Percentiles rank a stretch among this genome's conserved stretches.
phyloP scores from a whole-genome alignment of 2,329 filamentous ascomycete genomes.

The Diaporthe humulicola region DNA sequence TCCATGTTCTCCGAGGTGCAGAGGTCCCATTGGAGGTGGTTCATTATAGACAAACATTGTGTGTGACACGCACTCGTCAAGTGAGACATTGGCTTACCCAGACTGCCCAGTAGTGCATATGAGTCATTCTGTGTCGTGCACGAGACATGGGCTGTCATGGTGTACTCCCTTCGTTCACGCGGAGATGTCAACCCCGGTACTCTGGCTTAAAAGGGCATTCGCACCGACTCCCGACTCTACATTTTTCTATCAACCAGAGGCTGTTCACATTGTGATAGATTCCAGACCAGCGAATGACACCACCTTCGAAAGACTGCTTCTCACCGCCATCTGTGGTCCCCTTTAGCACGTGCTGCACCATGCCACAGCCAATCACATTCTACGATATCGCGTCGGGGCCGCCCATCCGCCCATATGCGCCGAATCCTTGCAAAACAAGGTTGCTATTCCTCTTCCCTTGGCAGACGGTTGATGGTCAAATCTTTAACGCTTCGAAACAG shows the following conservation, averaged over 20 bases:
- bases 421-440: constrained; percentile 51
- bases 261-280: not conserved
- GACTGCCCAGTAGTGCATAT: no score
- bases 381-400: constrained; percentile 58
- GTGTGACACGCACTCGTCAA: no score
- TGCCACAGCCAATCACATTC: constrained; percentile 46
- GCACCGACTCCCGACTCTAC: not conserved
- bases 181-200: not conserved
- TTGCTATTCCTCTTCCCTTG: constrained; percentile 11
- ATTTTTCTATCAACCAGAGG: no score
- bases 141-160: no score
- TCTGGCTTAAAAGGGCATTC: not conserved
- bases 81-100: no score
- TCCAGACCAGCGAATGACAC: not conserved
- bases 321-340: not conserved
- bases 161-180: not conserved
- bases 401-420: constrained; percentile 46
- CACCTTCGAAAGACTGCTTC: not conserved
- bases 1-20: no score
- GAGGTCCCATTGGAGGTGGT: no score
- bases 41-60: no score
- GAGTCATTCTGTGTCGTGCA: not conserved
- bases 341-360: not conserved
- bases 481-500: constrained; percentile 34
- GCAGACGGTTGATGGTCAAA: not conserved